Base-by-base conservation (phyloP, 441 rosid species). In the Pelargonium fulgidum region DNA sequence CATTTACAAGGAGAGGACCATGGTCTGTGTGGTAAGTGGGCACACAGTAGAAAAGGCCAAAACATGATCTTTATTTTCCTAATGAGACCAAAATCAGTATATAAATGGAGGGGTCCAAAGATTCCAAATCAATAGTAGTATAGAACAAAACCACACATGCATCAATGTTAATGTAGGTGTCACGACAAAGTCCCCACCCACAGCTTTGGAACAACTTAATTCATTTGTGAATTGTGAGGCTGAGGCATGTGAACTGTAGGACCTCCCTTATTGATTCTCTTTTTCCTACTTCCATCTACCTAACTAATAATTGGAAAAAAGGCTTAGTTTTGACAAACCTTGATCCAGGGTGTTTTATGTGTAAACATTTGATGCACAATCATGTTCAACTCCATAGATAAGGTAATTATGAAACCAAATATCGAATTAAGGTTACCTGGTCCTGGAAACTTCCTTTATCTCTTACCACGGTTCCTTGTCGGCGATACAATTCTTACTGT, bases 181-280 rank as follows among this genome's bases (percentile, higher is more conserved):
- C 71, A 19, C 62, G 72, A 24, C 61, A 65, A 67, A 39, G 77
- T 20, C 75, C 81, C 77, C 72, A 66, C 76, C 64, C 59, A 9
- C 74, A 48, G 73, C 72, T 45, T 26, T 62, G 14, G 70, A 14
- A 41, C n/a, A 47, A 42, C 69, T 66, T 69, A 69, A 20, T 13
- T 5, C 13, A 29, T 29, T 29, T 29, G 36, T 29, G 36, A 2
- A 29, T 29, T 29, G 36, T 29, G 36, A 29, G 36, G 36, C 36
- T 17, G 4, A 0, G 1, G 70, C 81, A 69, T 67, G 76, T 66
- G 75, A 68, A 29, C 11, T 22, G 71, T 76, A 72, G 75, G 82
- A 33, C 78, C 78, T 65, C 33, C 24, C 33, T 26, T 26, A 26
- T 26, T 26, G 33, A 2, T 26, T 26, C 33, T 26, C 33, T 26